Conservation (phyloP, 2,329 filamentous ascomycete species). For the Pseudonectria foliicola region DNA sequence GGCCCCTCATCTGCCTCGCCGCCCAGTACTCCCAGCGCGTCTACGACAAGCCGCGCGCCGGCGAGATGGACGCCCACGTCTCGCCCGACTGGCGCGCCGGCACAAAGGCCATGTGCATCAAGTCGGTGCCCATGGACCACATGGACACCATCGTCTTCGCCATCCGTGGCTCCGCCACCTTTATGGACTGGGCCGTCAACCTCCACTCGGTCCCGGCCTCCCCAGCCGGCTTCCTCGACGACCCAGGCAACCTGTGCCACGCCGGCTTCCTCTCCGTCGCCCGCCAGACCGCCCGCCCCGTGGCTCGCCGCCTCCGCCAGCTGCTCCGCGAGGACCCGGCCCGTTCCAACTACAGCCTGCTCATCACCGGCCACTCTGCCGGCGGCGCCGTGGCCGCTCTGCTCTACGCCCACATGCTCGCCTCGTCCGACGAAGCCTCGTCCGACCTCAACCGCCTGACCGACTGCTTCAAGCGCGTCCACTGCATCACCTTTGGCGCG, state of each 20-base stretch:
- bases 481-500: constrained; percentile 81
- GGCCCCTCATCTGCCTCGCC: constrained; percentile 69
- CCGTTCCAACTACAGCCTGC: constrained; percentile 58
- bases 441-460: constrained; percentile 67
- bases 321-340: constrained; percentile 65
- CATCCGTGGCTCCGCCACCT: constrained; percentile 71
- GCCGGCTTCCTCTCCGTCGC: constrained; percentile 73
- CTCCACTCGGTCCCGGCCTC: constrained; percentile 60
- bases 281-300: constrained; percentile 64
- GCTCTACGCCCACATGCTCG: constrained; percentile 76
- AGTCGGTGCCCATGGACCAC: constrained; percentile 70
- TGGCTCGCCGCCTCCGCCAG: constrained; percentile 62
- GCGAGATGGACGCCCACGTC: constrained; percentile 62
- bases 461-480: constrained; percentile 66
- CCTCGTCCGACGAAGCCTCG: constrained; percentile 41
- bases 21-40: constrained; percentile 70
- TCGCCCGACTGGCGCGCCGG: constrained; percentile 64
- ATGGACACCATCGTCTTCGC: constrained; percentile 76
- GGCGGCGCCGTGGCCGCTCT: constrained; percentile 77
- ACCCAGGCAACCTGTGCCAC: constrained; percentile 70
- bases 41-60: constrained; percentile 57
- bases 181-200: constrained; percentile 84
- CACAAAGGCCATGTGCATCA: constrained; percentile 82
- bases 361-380: constrained; percentile 82
- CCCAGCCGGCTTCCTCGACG: constrained; percentile 67